Conservation (phyloP, 768 basidiomycete species). For the Nidularia sp. region DNA sequence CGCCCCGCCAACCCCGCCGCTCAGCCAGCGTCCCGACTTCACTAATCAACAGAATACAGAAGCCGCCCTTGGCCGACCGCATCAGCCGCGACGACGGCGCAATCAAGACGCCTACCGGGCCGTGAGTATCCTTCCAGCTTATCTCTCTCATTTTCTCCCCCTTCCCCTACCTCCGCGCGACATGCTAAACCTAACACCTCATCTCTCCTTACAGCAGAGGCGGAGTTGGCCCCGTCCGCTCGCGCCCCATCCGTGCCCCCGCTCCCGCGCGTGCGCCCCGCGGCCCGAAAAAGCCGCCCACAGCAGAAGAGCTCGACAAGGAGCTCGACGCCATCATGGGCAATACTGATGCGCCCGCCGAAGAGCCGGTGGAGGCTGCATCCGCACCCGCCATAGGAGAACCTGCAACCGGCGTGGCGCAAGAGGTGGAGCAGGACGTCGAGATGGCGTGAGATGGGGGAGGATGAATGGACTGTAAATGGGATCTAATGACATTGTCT, state of each 20-base stretch:
- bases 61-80: conserved; percentile 66
- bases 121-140: conserved; percentile 21
- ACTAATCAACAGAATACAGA: conserved; percentile 72
- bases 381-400: conserved; percentile 11
- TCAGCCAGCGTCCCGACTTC: conserved; percentile 52
- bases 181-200: not conserved
- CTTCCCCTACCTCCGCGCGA: not conserved
- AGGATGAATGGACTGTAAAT: not conserved
- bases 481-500: no score
- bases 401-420: not conserved
- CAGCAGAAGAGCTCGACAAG: conserved; percentile 80
- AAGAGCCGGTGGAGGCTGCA: conserved; percentile 6
- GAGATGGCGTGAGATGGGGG: conserved; percentile 41
- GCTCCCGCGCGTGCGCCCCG: conserved; percentile 9
- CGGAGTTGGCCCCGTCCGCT: conserved; percentile 45
- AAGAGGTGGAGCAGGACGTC: conserved; percentile 31
- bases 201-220: conserved; percentile 20
- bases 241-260: conserved; percentile 28
- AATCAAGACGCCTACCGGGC: conserved; percentile 26
- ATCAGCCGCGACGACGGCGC: conserved; percentile 44
- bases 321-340: conserved; percentile 88
- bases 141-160: not conserved
- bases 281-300: conserved; percentile 41
- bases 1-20: conserved; percentile 43
- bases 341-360: conserved; percentile 31